These are phyloP conservation scores for Berberis vulgaris DNA, from an alignment of 164 flowering plant species.

Conservation along the genomic window DNA sequence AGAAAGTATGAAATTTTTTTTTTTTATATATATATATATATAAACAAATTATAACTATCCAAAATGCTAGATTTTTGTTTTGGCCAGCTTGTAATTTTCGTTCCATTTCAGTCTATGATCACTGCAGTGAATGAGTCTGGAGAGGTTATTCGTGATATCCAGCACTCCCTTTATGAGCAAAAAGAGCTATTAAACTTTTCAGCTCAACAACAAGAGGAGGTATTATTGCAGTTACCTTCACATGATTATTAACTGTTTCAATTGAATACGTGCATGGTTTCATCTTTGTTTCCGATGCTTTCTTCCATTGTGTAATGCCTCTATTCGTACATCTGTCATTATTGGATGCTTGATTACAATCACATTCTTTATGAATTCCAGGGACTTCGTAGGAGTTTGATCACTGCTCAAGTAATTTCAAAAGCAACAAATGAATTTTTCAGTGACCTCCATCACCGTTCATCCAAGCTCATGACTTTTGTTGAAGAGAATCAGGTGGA, in stretches of 20 bases:
- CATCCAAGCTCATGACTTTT: constrained; percentile 33
- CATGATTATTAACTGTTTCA: neutral
- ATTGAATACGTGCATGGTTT: neutral
- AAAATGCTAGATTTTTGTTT: constrained; percentile 2
- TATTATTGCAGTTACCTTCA: constrained; percentile 6
- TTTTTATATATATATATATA: neutral
- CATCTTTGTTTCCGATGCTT: neutral
- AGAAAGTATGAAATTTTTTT: constrained; percentile 62
- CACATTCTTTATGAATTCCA: constrained; percentile 13
- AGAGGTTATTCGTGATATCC: constrained; percentile 44
- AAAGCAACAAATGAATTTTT: constrained; percentile 47
- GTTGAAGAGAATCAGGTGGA: constrained; percentile 44
- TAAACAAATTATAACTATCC: neutral
- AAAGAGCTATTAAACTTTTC: constrained; percentile 40
- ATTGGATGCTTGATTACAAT: neutral
- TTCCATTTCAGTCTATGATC: constrained; percentile 36
- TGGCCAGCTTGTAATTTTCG: neutral
- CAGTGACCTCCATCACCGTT: constrained; percentile 34
- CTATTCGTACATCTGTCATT: neutral
- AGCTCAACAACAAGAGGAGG: constrained; percentile 61
- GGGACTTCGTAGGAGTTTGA: constrained; percentile 52
- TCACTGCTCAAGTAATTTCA: constrained; percentile 54
- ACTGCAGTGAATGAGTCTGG: constrained; percentile 45
- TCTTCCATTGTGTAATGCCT: neutral
- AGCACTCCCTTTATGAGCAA: constrained; percentile 46